Base-by-base conservation (phyloP, 306 rosid genomes). In the Calophaca sinica region DNA sequence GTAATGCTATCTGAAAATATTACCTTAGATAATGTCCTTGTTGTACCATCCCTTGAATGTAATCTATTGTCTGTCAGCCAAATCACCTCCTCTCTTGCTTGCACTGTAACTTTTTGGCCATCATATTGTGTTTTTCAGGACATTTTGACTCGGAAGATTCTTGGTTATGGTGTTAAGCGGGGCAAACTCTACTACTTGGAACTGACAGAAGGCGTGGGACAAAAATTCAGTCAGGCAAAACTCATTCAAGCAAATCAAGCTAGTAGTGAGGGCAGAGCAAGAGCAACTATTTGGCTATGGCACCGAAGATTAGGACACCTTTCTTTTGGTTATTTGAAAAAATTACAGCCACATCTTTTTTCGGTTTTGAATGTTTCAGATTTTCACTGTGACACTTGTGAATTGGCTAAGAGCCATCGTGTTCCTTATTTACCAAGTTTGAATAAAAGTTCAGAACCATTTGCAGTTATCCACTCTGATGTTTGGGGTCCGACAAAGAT, bases 371-470 rank as follows among this genome's bases (percentile, higher is more conserved):
- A 26, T 49, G 38, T 26, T 70, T 70, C 9, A 5, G 9, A 72
- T 11, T 57, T 42, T 39, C 36, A 72, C 1, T 72, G 68, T 72
- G 29, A 72, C 44, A 72, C 36, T 44, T 72, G 48, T 44, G 68
- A 72, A 59, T 12, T 72, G 14, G 77, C 68, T n/a, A 58, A 57
- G 35, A 44, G 57, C 15, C 68, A 72, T 1, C 3, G 6, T 62
- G 46, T 62, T 35, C 29, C 68, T 36, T 62, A 62, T 60, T 62
- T 62, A 62, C 68, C 31, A 36, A 36, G 48, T 36, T 62, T 13
- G 31, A 62, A 62, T 35, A 62, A 62, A 62, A 62, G 10, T 36
- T 36, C 11, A 62, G 48, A 62, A 36, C 31, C 68, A 1, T 62
- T 62, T 62, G 3, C 29, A 13, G 57, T 6, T 51, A 51, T 51